Base-by-base conservation (phyloP, 805 yeast species). In the Pichia exigua region DNA sequence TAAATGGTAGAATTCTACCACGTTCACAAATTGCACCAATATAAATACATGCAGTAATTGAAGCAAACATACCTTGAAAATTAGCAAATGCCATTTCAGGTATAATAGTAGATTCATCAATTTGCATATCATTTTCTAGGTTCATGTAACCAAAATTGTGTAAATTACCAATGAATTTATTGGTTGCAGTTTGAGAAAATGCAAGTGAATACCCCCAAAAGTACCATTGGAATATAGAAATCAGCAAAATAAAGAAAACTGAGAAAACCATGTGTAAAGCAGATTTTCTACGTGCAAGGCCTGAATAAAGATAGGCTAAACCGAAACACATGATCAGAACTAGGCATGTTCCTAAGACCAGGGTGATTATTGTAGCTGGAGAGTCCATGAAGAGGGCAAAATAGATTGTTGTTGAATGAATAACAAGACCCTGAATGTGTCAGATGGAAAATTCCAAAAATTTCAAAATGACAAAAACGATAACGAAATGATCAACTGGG, bases 141-240 rank as follows among this genome's bases (percentile, higher is more conserved):
- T 86, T 77, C 63, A 85, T 78, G 63, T 88, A 81, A 6, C 96
- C 98, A 68, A 91, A 87, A 45, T 82, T 76, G 59, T 82, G 83
- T 59, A 92, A 69, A 66, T 92, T 84, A 7, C 99, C 99, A 59
- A 92, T 92, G 66, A 83, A 94, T 44, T 83, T 81, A 67, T 91
- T 90, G 35, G 83, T 72, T 2, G 96, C 89, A 0, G 86, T 78
- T n/a, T 75, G 61, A 0, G 92, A 81, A 62, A 94, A 90, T 4
- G 98, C 95, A 43, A 92, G 70, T 0, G 97, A 88, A 65, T 88
- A 91, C n/a, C 97, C 97, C 97, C 98, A 94, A 65, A 92, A 89
- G 68, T 90, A 92, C 98, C 98, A 92, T 65, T 90, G 96, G 63
- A 90, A 80, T 49, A 81, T 75, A 1, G 86, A 89, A 3, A 59